Evolutionary conservation across 2,329 filamentous ascomycete species (phyloP), one percentile per base, ranked within the genome.

Genomic region (Xylariaceae sp.): DNA sequence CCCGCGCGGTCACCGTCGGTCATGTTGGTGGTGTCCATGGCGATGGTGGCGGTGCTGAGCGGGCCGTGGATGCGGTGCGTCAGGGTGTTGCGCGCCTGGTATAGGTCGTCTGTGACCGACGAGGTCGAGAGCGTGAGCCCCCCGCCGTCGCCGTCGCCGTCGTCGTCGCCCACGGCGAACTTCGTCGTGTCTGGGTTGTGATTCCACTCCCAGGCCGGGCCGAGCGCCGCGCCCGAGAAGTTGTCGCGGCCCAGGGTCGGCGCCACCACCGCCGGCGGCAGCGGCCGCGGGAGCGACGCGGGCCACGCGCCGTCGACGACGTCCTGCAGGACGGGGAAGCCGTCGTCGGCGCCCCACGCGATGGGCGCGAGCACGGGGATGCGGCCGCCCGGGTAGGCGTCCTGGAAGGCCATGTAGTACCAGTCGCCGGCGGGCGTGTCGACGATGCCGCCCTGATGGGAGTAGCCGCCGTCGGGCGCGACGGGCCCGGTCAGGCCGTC

Each of bases 351-450:
- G 3, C 57, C 62, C 65, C 68, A 79, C 0, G 51, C 63, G 2
- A 78, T 48, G 0, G 73, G 73, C 0, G 74, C 73, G 3, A 75
- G 53, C 2, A 76, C 69, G 0, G 75, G 75, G 9, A 76, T 63
- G 15, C 73, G 63, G 0, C 75, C 75, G 4, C 62, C 66, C 0
- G 75, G 74, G 38, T 74, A 78, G 0, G 64, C 60, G 48, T 70
- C 68, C 4, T 66, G 56, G 48, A 78, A 79, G 0, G 69, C 64
- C 52, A 77, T 68, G 42, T 71, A 79, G 47, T 73, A 76, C 73
- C 74, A 79, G 10, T 68, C 56, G 0, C 68, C 70, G 10, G 61
- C 49, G 1, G 63, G 59, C 0, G 69, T 72, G 33, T 71, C 56
- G 4, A 79, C 61, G 2, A 79, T 53, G 14, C 70, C 67, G 1